Conservation (phyloP, 1,284 basidiomycete species). For the Ustilago lituana region DNA sequence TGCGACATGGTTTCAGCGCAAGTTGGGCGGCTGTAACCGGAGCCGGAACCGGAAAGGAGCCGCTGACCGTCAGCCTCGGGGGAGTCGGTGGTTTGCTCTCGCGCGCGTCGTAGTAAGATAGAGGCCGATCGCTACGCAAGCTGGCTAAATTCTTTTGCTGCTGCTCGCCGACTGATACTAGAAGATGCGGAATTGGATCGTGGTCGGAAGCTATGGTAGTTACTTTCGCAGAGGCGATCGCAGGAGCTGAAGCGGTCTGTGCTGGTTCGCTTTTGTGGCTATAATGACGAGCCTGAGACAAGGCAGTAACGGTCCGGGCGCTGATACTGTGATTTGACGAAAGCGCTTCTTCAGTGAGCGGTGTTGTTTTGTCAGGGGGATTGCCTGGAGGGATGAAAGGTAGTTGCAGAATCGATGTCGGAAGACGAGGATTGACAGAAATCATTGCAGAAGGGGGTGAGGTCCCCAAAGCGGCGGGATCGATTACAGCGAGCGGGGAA, state of each 20-base stretch:
- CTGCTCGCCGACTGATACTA: background rate
- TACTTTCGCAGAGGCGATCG: background rate
- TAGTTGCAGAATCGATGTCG: conserved; percentile 1
- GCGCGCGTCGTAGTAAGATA: conserved; percentile 38
- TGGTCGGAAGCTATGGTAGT: background rate
- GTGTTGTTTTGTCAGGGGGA: conserved; percentile 26
- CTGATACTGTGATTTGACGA: background rate
- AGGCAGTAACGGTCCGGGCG: background rate
- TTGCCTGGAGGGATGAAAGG: conserved; percentile 17
- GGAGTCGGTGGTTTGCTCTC: conserved; percentile 38
- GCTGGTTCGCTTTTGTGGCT: background rate
- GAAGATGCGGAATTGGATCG: background rate
- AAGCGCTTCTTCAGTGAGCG: conserved; percentile 21
- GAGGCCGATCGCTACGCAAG: conserved; percentile 9
- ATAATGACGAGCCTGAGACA: background rate
- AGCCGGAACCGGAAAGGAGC: conserved; percentile 8
- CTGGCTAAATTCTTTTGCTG: background rate
- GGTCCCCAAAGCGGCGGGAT: too few relatives aligned
- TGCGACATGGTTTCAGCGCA: conserved; percentile 36
- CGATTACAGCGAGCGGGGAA: too few relatives aligned
- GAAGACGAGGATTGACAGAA: background rate
- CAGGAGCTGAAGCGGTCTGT: too few relatives aligned
- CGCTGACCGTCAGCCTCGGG: conserved; percentile 19
- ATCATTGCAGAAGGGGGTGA: background rate
- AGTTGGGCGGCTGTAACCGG: conserved; percentile 7